Evolutionary conservation across 306 rosid genomes (phyloP).

Genomic region (Ormosia emarginata): DNA sequence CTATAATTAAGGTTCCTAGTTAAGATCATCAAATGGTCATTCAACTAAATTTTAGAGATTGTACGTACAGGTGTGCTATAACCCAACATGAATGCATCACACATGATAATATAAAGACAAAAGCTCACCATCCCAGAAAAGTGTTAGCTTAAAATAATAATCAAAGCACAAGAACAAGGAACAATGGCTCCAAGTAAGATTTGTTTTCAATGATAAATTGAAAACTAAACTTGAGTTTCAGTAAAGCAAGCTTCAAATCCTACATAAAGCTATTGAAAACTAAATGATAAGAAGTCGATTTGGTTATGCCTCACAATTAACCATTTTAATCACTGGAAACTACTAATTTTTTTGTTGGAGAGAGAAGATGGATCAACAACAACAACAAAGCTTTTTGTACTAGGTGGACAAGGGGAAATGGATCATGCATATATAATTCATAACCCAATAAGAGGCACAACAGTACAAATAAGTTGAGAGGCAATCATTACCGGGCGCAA

Average conservation of each 20-base stretch:
- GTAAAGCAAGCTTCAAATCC: conserved; percentile 16
- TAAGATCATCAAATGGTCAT: not conserved
- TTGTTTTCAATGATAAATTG: not conserved
- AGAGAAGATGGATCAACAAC: not conserved
- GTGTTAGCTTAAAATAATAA: conserved; percentile 2
- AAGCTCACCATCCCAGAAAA: not conserved
- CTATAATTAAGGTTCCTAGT: not conserved
- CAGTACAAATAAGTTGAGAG: conserved; percentile 24
- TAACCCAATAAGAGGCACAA: conserved; percentile 17
- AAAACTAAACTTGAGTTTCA: not conserved
- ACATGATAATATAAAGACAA: not conserved
- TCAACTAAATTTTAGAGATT: not conserved
- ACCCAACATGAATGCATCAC: conserved; percentile 3
- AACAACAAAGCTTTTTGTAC: not conserved
- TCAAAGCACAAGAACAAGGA: not conserved
- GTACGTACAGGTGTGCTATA: not conserved
- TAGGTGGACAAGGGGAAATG: not conserved
- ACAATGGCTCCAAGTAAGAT: not conserved
- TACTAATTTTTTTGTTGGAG: not conserved
- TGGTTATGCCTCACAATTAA: not conserved
- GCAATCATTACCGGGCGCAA: conserved; percentile 76
- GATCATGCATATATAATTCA: conserved; percentile 4
- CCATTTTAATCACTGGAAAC: not conserved
- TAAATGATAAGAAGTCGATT: not conserved
- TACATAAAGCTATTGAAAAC: not conserved